Conservation (phyloP, 768 basidiomycete species). For the Clavulina sp. region DNA sequence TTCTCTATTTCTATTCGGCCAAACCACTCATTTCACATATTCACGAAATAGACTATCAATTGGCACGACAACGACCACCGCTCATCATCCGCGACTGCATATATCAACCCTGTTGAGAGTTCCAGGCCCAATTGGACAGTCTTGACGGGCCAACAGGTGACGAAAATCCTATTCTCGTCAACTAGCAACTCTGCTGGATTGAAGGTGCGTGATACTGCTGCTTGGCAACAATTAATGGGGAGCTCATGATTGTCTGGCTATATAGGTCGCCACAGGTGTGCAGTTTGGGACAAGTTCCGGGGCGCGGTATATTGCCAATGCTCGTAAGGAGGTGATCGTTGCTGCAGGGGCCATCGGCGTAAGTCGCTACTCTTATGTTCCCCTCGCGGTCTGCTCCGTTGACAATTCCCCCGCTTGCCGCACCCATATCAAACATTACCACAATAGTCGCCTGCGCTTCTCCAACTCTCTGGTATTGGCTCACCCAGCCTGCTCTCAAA, state of each 20-base stretch:
- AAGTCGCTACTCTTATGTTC: not conserved
- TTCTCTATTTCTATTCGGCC: not conserved
- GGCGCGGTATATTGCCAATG: not conserved
- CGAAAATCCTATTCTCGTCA: slow-evolving; percentile 1
- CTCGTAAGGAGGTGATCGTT: slow-evolving; percentile 7
- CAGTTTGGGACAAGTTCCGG: not conserved
- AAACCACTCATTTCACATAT: not conserved
- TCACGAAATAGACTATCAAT: slow-evolving; percentile 21
- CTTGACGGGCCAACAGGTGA: slow-evolving; percentile 18
- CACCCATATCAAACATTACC: not conserved
- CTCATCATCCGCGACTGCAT: slow-evolving; percentile 36
- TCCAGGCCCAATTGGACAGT: slow-evolving; percentile 33
- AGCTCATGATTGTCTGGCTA: not conserved
- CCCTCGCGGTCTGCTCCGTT: not conserved
- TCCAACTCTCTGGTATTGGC: slow-evolving; percentile 11
- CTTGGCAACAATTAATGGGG: too few relatives aligned
- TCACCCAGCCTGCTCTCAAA: slow-evolving; percentile 7
- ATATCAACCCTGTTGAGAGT: slow-evolving; percentile 35
- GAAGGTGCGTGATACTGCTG: too few relatives aligned
- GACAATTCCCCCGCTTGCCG: not conserved
- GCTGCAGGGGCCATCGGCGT: slow-evolving; percentile 7
- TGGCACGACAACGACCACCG: slow-evolving; percentile 34
- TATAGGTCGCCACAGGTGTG: not conserved
- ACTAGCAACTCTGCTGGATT: not conserved
- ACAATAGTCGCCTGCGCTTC: not conserved